Percentiles rank a stretch among this genome's conserved stretches.
Conservation (phyloP, 2,329 filamentous ascomycete genomes). For the Sporothrix mexicana region DNA sequence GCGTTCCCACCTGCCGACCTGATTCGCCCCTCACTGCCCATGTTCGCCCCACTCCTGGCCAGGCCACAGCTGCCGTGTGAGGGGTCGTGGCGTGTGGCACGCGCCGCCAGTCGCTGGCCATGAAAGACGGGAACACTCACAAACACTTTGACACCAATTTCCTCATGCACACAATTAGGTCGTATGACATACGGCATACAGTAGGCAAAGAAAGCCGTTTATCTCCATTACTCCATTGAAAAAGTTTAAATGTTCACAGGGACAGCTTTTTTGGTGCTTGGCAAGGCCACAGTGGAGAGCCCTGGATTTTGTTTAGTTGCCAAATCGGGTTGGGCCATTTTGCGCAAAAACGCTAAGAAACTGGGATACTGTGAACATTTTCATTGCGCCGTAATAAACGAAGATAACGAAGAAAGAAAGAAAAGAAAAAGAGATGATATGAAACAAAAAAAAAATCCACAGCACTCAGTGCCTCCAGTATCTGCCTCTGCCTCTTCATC, state of each 20-base stretch:
- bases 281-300: not conserved
- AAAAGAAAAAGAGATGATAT: constrained; percentile 8
- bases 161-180: too few species aligned
- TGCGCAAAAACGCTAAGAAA: not conserved
- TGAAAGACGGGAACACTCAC: not conserved
- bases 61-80: not conserved
- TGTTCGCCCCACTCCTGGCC: not conserved
- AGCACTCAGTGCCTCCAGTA: not conserved
- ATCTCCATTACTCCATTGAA: not conserved
- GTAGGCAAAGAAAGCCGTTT: not conserved
- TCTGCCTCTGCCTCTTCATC: not conserved
- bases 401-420: not conserved
- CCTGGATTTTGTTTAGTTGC: constrained; percentile 20
- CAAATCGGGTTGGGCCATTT: not conserved
- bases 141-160: too few species aligned
- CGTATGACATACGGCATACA: too few species aligned
- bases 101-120: constrained; percentile 3
- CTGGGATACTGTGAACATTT: constrained; percentile 29
- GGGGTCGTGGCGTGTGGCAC: not conserved
- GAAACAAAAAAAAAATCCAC: constrained; percentile 21
- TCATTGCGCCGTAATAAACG: constrained; percentile 29
- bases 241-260: constrained; percentile 18
- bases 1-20: not conserved
- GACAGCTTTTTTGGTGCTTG: not conserved
- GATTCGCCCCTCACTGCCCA: constrained; percentile 5